phyloP scores from a whole-genome alignment of 345 rosid species.

The Euphorbia lathyris region DNA sequence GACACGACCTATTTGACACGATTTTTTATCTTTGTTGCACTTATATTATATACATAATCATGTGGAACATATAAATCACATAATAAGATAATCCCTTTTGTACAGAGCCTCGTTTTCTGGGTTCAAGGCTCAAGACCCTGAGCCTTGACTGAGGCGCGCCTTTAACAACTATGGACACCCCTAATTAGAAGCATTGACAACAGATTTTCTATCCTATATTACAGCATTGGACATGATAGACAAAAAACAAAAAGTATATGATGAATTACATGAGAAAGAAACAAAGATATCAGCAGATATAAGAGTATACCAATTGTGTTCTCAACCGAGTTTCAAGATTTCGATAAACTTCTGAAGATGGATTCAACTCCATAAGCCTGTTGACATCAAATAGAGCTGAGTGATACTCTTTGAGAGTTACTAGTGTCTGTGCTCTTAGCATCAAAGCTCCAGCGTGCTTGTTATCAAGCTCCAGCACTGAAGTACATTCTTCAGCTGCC shows the following conservation, averaged over 20 bases:
- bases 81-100: no score
- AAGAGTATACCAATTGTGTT: conserved; percentile 71
- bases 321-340: conserved; percentile 80
- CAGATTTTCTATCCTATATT: not conserved
- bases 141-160: no score
- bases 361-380: conserved; percentile 75
- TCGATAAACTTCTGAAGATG: conserved; percentile 75
- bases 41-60: no score
- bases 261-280: not conserved
- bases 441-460: conserved; percentile 86
- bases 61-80: no score
- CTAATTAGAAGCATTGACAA: no score
- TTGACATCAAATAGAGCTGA: conserved; percentile 90
- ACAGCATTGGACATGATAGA: not conserved
- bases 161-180: no score
- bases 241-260: not conserved
- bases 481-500: conserved; percentile 93
- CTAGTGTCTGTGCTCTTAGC: conserved; percentile 89
- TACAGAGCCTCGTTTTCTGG: no score
- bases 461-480: conserved; percentile 89
- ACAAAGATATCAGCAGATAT: not conserved
- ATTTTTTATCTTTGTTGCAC: no score
- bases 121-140: no score
- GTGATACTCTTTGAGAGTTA: conserved; percentile 76
- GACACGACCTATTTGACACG: no score